Base-by-base conservation (phyloP, 225 moss, liverwort and hornwort species). In the Antitrichia curtipendula region DNA sequence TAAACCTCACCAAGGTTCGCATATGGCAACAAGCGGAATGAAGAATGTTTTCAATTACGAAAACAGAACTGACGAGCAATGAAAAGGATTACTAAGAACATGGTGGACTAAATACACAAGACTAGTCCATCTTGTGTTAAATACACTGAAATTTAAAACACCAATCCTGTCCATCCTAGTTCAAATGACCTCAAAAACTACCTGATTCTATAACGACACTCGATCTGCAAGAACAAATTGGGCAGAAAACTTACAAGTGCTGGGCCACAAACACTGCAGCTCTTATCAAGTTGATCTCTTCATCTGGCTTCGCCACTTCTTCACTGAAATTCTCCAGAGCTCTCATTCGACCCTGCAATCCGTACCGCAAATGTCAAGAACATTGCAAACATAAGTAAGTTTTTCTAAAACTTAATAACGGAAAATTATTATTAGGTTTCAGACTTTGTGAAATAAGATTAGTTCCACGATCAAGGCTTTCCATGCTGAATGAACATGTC, bases 261-360 rank as follows among this genome's bases (percentile, higher is more conserved):
- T 94, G 94, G 70, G 94, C 93, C 68, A 94, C 92, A 86, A 92
- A 93, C 45, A 91, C 92, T 36, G 93, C 88, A 82, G 92, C 93
- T 88, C 94, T 87, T 60, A 94, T 86, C 87, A 94, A 64, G 84
- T 87, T 92, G 83, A 94, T 92, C 54, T 94, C 92, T 89, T 92
- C 91, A 81, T 94, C 94, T 61, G 93, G 82, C 89, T 94, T 94
- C 52, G 90, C 89, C 82, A 93, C 88, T 89, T 94, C 94, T 70
- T 90, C 89, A 69, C 90, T 90, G 74, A 94, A 94, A 79, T 90
- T 93, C 78, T 94, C 85, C 75, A 93, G 78, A 73, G 94, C 93
- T 84, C 88, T 90, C 94, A 94, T 89, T 77, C 94, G 94, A 79
- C 93, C 93, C 94, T 94, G 87, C 75, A 87, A 79, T 83, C 36